phyloP scores from a whole-genome alignment of 1,284 basidiomycete species.

The Trametes polyzona region DNA sequence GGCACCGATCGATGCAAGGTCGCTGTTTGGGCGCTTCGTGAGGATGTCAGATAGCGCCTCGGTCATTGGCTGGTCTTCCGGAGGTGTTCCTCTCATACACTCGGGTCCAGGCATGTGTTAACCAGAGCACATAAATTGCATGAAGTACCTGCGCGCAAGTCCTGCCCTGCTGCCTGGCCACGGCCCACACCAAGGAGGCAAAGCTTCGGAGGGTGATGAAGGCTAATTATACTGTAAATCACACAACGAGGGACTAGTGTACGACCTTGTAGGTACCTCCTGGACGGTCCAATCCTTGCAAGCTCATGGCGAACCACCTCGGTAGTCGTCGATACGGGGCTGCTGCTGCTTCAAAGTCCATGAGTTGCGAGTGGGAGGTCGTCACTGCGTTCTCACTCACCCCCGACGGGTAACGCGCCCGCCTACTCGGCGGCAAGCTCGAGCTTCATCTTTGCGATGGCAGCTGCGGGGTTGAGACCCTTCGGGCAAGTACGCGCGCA shows the following conservation, averaged over 20 bases:
- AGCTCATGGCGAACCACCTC: not conserved
- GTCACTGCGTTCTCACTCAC: conserved; percentile 2
- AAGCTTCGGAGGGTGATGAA: not conserved
- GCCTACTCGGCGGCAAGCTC: conserved; percentile 77
- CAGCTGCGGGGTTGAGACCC: conserved; percentile 89
- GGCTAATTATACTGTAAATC: conserved; percentile 14
- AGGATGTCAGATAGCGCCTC: not conserved
- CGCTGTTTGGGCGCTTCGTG: not conserved
- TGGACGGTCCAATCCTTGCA: conserved; percentile 1
- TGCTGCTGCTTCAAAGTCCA: not conserved
- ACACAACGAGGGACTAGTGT: conserved; percentile 19
- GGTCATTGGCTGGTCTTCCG: not conserved
- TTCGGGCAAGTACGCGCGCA: conserved; percentile 94
- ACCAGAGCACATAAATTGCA: not conserved
- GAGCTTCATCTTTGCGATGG: conserved; percentile 89
- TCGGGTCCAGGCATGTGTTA: not conserved
- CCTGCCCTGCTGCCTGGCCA: no score
- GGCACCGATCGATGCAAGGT: no score
- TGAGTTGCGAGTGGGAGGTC: no score
- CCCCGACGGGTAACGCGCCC: not conserved
- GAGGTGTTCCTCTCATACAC: not conserved
- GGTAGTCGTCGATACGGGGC: not conserved
- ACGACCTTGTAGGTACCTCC: conserved; percentile 17
- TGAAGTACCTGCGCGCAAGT: no score
- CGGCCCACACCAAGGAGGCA: no score